Percentiles rank a stretch among this genome's conserved stretches.
Conservation (phyloP, 176 grass and related monocot genomes). For the Sorghum bicolor region DNA sequence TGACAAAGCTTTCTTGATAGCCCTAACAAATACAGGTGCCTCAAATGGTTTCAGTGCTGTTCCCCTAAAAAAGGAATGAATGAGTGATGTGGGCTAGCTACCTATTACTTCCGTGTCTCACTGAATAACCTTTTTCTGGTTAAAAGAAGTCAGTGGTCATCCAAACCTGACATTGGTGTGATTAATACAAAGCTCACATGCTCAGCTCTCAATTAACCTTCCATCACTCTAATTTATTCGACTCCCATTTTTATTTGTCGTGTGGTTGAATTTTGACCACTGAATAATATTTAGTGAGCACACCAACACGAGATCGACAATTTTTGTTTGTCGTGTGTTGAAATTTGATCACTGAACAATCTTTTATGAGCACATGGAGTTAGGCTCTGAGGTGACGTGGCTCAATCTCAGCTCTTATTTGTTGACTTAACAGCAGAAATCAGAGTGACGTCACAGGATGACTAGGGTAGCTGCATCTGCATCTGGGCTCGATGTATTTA, state of each 20-base stretch:
- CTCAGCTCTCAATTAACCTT: neutral
- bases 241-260: neutral
- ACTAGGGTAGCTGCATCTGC: no score
- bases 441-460: neutral
- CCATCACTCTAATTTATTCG: neutral
- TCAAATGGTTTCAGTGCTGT: neutral
- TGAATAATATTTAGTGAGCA: neutral
- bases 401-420: neutral
- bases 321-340: neutral
- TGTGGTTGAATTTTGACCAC: no score
- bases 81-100: neutral
- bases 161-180: neutral
- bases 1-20: neutral
- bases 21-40: neutral
- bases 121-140: neutral
- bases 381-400: neutral
- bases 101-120: neutral
- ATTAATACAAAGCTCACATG: conserved; percentile 28
- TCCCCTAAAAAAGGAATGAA: neutral
- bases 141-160: neutral
- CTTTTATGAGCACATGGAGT: neutral
- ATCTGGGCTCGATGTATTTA: neutral
- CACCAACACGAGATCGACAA: neutral
- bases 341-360: neutral
- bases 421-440: neutral